Base-by-base conservation (phyloP, 352 stramenopile genomes). In the Phytophthora citricola region DNA sequence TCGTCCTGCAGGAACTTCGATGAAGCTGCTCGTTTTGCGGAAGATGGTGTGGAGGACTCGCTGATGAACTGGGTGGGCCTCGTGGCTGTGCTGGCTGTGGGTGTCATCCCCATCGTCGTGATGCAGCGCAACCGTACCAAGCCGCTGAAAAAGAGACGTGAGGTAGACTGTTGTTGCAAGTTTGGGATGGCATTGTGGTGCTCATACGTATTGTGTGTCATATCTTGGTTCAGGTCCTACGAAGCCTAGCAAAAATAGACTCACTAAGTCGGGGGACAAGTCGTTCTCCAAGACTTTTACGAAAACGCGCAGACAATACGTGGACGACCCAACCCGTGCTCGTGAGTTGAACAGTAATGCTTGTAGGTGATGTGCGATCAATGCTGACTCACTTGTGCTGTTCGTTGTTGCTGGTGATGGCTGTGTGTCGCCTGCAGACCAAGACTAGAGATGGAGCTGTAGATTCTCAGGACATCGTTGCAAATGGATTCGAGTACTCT, bases 61-160 rank as follows among this genome's bases (percentile, higher is more conserved):
- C 63, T 85, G 63, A 70, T 79, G 67, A 92, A 92, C 69, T 91
- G 81, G 84, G 52, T 92, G 44, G 83, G 79, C 2, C 74, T 92
- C 40, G 62, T 85, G 50, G 75, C 76, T 20, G 76, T 92, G 32
- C 40, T 90, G 43, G 63, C 75, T 10, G 32, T 87, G 24, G 81
- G 84, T 32, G 43, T 92, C 46, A 55, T 82, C 32, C 84, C 84
- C 15, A 89, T 92, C 58, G 62, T 91, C 41, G 43, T 91, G 53
- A 90, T 92, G 76, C 83, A 90, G 66, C 81, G 81, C 63, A 87
- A 88, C 71, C 81, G 82, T 64, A 85, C 75, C 49, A 91, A 91
- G 62, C 78, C 80, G 9, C 15, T 86, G 51, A 90, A 89, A 75
- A 90, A 88, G 54, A 75, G 80, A 82, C 81, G 82, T 80, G 82